Conservation (phyloP, 1,284 basidiomycete species). For the Ganoderma lingzhi region DNA sequence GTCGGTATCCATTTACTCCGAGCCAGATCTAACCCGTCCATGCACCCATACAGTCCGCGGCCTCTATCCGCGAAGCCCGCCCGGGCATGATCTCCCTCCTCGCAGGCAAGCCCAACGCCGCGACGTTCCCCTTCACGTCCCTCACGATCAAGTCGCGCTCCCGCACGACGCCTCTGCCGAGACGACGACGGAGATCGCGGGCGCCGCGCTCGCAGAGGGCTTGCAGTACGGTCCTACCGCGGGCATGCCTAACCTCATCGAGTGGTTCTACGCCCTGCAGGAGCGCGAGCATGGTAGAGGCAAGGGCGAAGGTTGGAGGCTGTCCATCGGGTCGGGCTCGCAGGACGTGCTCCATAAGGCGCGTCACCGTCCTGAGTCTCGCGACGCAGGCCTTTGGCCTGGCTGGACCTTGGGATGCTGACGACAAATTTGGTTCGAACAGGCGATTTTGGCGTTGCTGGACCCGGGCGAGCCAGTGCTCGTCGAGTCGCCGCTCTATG, state of each 20-base stretch:
- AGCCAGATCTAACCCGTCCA: neutral
- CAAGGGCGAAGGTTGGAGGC: slow-evolving; percentile 68
- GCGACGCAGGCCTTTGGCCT: slow-evolving; percentile 37
- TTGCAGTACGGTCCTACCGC: slow-evolving; percentile 84
- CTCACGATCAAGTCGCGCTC: slow-evolving; percentile 65
- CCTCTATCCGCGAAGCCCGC: slow-evolving; percentile 76
- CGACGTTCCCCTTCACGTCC: slow-evolving; percentile 88
- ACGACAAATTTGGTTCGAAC: neutral
- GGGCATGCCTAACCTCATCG: slow-evolving; percentile 69
- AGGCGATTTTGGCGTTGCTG: slow-evolving; percentile 69
- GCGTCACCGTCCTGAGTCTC: too few species aligned
- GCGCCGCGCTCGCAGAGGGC: slow-evolving; percentile 64
- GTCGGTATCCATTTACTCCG: neutral
- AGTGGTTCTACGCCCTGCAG: slow-evolving; percentile 78
- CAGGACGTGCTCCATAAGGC: slow-evolving; percentile 91
- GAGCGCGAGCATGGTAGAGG: slow-evolving; percentile 67
- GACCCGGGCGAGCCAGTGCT: slow-evolving; percentile 87
- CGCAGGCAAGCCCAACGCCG: slow-evolving; percentile 89
- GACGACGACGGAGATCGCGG: slow-evolving; percentile 59
- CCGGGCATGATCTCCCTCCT: slow-evolving; percentile 88
- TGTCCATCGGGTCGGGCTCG: slow-evolving; percentile 85
- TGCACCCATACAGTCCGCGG: slow-evolving; percentile 41
- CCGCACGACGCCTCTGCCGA: slow-evolving; percentile 55
- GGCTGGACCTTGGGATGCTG: neutral
- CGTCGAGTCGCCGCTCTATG: slow-evolving; percentile 89